Conservation (phyloP, 177 flowering plant genomes). For the Vitis hybrid region DNA sequence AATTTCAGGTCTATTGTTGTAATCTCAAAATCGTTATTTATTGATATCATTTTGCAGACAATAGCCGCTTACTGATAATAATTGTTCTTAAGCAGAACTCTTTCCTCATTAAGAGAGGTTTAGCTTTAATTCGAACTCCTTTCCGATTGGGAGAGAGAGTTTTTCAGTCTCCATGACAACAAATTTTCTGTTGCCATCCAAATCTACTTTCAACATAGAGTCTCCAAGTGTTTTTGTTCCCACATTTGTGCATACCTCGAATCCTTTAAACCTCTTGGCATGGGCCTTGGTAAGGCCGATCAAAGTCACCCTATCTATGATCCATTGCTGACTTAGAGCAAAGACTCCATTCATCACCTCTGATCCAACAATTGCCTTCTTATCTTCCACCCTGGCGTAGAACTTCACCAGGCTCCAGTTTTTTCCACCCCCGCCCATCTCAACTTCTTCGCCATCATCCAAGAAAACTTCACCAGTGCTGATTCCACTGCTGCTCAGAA, state of each 20-base stretch:
- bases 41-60: too few species aligned
- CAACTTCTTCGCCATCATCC: conserved; percentile 73
- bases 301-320: conserved; percentile 50
- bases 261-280: not conserved
- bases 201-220: conserved; percentile 7
- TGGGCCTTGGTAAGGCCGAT: conserved; percentile 39
- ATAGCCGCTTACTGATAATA: too few species aligned
- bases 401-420: conserved; percentile 61
- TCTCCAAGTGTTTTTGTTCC: conserved; percentile 1
- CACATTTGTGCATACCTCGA: not conserved
- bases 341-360: conserved; percentile 54
- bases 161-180: conserved; percentile 23
- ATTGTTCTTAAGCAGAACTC: too few species aligned
- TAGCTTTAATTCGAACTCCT: conserved; percentile 37
- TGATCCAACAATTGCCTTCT: conserved; percentile 34
- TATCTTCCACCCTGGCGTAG: conserved; percentile 12
- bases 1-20: too few species aligned
- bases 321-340: conserved; percentile 50
- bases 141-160: conserved; percentile 37
- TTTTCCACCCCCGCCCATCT: conserved; percentile 50
- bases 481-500: conserved; percentile 27
- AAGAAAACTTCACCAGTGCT: conserved; percentile 63
- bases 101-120: not conserved
- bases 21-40: too few species aligned
- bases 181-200: conserved; percentile 16